Percentiles rank a stretch among this genome's conserved stretches.
Conservation (phyloP, 2,329 filamentous ascomycete species). For the Diaporthe citri region DNA sequence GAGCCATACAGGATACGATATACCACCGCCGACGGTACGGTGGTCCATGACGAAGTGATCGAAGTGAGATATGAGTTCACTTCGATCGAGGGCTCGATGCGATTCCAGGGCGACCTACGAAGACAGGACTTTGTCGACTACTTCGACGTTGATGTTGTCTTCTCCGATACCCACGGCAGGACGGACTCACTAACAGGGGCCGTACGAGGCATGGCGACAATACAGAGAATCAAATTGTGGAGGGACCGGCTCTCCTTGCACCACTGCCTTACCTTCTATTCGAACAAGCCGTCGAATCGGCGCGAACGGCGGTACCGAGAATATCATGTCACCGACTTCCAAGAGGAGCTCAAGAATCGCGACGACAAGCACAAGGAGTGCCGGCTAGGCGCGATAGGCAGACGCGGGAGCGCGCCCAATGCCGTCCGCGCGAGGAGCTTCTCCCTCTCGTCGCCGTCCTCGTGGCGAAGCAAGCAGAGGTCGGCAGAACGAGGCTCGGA, state of each 20-base stretch:
- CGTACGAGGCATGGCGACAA: slow-evolving; percentile 63
- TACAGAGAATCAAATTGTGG: slow-evolving; percentile 67
- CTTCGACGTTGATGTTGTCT: slow-evolving; percentile 65
- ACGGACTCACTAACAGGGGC: slow-evolving; percentile 62
- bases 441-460: slow-evolving; percentile 57
- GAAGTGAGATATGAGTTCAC: slow-evolving; percentile 66
- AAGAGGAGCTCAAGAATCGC: slow-evolving; percentile 58
- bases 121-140: slow-evolving; percentile 62
- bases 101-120: slow-evolving; percentile 63
- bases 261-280: slow-evolving; percentile 62
- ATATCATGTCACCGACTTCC: slow-evolving; percentile 62
- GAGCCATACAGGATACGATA: slow-evolving; percentile 63
- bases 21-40: slow-evolving; percentile 58
- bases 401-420: slow-evolving; percentile 55
- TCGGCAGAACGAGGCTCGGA: slow-evolving; percentile 43
- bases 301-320: slow-evolving; percentile 61
- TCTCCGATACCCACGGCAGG: slow-evolving; percentile 63
- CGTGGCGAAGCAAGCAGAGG: slow-evolving; percentile 52
- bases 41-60: slow-evolving; percentile 62
- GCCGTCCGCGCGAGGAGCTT: slow-evolving; percentile 54
- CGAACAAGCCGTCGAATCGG: slow-evolving; percentile 52
- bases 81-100: slow-evolving; percentile 59
- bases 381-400: slow-evolving; percentile 55
- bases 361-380: slow-evolving; percentile 61
- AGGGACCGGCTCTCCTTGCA: slow-evolving; percentile 61